Evolutionary conservation across 2,329 filamentous ascomycete species (phyloP).

Genomic region (Apiospora kogelbergensis): DNA sequence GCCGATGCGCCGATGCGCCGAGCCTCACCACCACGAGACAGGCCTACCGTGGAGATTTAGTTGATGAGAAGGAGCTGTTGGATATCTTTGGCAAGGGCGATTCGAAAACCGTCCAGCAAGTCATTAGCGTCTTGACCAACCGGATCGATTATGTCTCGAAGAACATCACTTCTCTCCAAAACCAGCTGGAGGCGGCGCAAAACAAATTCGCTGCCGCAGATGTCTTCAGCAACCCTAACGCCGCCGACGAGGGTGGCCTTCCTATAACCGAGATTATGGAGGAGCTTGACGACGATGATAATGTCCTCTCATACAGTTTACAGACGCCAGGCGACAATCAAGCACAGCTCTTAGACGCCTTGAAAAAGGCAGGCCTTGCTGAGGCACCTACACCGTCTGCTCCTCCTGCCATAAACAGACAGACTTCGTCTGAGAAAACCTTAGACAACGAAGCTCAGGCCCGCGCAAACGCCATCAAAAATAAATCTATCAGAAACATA

Average conservation of each 20-base stretch:
- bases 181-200: slow-evolving; percentile 63
- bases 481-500: background rate
- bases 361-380: slow-evolving; percentile 74
- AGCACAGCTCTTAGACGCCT: slow-evolving; percentile 66
- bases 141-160: slow-evolving; percentile 87
- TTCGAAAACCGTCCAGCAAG: slow-evolving; percentile 57
- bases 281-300: slow-evolving; percentile 86
- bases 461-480: background rate
- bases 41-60: slow-evolving; percentile 62
- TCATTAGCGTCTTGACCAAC: slow-evolving; percentile 67
- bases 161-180: slow-evolving; percentile 67
- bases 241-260: slow-evolving; percentile 66
- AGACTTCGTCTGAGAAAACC: background rate
- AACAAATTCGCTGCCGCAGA: slow-evolving; percentile 66
- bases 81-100: slow-evolving; percentile 47
- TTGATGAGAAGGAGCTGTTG: slow-evolving; percentile 58
- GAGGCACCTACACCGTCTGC: slow-evolving; percentile 30
- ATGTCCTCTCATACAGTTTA: slow-evolving; percentile 69
- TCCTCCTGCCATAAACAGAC: background rate
- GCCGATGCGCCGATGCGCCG: slow-evolving; percentile 48
- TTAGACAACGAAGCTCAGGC: background rate
- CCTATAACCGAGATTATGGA: slow-evolving; percentile 91
- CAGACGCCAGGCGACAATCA: slow-evolving; percentile 68
- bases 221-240: slow-evolving; percentile 59
- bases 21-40: slow-evolving; percentile 56